Evolutionary conservation across 2,329 filamentous ascomycete species (phyloP), one percentile per base, ranked within the genome.

Genomic region (Cladosporium colombiae): DNA sequence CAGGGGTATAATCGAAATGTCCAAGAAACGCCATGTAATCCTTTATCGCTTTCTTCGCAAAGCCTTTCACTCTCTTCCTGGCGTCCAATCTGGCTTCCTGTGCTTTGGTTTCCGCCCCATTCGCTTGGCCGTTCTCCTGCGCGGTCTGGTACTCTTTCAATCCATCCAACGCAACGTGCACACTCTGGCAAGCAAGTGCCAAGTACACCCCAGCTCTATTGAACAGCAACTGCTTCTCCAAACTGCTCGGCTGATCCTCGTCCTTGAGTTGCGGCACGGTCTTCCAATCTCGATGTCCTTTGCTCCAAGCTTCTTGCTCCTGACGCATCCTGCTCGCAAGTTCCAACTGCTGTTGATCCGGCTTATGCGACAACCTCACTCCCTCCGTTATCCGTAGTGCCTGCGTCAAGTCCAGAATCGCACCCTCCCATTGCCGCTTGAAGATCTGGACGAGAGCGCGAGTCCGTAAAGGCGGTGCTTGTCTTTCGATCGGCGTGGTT

Each of bases 1-100:
- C 86, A 0, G 91, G 90, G 0, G 91, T 91, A 77, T 95, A 95
- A 72, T 95, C 90, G 68, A 95, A 88, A 66, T 88, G 82, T 0
- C 87, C 86, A 46, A 96, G 80, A 74, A 91, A 95, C 25, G 85
- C 81, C 71, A 88, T 81, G 74, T 91, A 93, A 78, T 95, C 91
- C 66, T 89, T 85, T 25, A 95, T 78, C 0, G 91, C 91, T 64
- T 88, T 85, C 77, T 91, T 93, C 3, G 91, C 91, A 77, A 90
- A 88, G 0, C 84, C 83, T 71, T 91, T 91, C 70, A 94, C 89
- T 29, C 85, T 79, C 75, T 90, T 92, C 53, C 89, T 85, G 53
- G 85, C 85, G 68, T 90, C 87, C 27, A 86, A 76, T 64, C 84
- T 81, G 62, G 76, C 79, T 31, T 75, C 75, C 46, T 82, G 78